phyloP scores from a whole-genome alignment of 129 eudicot genomes.

The Calendula officinalis region DNA sequence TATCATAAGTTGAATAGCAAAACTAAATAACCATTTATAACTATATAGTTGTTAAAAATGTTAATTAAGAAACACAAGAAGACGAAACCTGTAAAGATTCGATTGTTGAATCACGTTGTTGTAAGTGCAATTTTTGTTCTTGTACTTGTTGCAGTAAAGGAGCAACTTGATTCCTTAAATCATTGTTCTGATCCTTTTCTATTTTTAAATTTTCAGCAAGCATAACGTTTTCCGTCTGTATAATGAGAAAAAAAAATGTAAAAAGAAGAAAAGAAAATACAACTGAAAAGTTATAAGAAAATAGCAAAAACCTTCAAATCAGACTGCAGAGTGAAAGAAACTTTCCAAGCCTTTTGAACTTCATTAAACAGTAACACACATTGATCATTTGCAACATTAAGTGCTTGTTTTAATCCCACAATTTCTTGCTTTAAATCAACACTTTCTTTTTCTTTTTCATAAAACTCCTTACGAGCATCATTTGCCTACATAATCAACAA shows the following conservation, averaged over 20 bases:
- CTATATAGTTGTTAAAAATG: background rate
- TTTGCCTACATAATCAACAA: constrained; percentile 60
- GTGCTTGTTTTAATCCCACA: constrained; percentile 58
- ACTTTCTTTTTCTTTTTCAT: constrained; percentile 79
- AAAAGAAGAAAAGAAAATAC: background rate
- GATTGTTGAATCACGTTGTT: constrained; percentile 71
- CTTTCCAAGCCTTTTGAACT: constrained; percentile 99
- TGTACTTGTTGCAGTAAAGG: constrained; percentile 69
- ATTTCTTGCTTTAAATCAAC: constrained; percentile 69
- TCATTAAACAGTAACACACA: constrained; percentile 85
- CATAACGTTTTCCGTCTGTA: constrained; percentile 78
- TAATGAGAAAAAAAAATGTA: constrained; percentile 16
- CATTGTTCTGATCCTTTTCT: constrained; percentile 86
- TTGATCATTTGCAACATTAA: constrained; percentile 86
- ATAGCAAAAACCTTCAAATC: constrained; percentile 70
- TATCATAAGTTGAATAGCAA: constrained; percentile 3
- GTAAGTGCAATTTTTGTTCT: constrained; percentile 70
- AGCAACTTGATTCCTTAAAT: constrained; percentile 75
- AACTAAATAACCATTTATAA: background rate
- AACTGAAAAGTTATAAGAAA: constrained; percentile 2
- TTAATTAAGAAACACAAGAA: too few species aligned
- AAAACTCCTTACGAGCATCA: constrained; percentile 89
- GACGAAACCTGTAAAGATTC: constrained; percentile 68
- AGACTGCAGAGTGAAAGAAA: constrained; percentile 86
- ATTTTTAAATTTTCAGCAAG: constrained; percentile 70